These are phyloP conservation scores for Cladosporium sp. DNA, from an alignment of 2,329 filamentous ascomycete genomes.

Conservation along the genomic window DNA sequence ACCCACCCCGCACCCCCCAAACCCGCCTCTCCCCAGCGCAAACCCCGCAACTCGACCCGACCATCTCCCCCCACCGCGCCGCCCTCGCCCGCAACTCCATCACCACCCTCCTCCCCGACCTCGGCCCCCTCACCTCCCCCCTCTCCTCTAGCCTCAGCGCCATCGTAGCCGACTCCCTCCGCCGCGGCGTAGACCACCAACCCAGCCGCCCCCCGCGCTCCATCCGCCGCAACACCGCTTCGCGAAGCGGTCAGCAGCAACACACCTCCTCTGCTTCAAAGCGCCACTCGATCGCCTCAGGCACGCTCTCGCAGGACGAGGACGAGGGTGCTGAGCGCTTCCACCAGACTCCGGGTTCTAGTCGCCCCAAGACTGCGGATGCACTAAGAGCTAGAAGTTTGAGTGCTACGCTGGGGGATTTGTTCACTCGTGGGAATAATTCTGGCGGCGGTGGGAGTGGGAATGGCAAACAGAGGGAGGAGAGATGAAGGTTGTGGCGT, in stretches of 20 bases:
- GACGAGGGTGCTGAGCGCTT: not conserved
- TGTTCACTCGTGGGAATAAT: constrained; percentile 5
- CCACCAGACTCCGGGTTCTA: not conserved
- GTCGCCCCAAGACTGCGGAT: not conserved
- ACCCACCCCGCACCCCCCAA: constrained; percentile 8
- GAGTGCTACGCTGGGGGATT: constrained; percentile 8
- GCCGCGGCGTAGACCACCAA: constrained; percentile 34
- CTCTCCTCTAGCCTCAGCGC: constrained; percentile 57
- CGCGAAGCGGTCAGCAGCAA: not conserved
- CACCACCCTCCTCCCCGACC: constrained; percentile 44
- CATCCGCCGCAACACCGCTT: constrained; percentile 3
- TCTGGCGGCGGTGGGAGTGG: not conserved
- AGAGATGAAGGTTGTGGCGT: too few species aligned
- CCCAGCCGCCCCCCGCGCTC: not conserved
- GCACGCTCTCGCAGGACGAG: constrained; percentile 9
- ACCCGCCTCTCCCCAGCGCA: too few species aligned
- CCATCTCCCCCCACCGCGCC: constrained; percentile 37
- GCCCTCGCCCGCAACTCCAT: constrained; percentile 43
- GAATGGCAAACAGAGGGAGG: constrained; percentile 1
- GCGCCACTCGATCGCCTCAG: constrained; percentile 9
- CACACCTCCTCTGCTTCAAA: not conserved
- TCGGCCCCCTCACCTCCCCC: constrained; percentile 56
- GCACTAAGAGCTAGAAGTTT: constrained; percentile 6
- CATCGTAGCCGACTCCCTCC: constrained; percentile 60
- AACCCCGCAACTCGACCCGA: constrained; percentile 14